A percentile compares a stretch with the other conserved stretches of the same genome.
phyloP scores from a whole-genome alignment of 1,284 basidiomycete species.

The Wallemia mellicola region DNA sequence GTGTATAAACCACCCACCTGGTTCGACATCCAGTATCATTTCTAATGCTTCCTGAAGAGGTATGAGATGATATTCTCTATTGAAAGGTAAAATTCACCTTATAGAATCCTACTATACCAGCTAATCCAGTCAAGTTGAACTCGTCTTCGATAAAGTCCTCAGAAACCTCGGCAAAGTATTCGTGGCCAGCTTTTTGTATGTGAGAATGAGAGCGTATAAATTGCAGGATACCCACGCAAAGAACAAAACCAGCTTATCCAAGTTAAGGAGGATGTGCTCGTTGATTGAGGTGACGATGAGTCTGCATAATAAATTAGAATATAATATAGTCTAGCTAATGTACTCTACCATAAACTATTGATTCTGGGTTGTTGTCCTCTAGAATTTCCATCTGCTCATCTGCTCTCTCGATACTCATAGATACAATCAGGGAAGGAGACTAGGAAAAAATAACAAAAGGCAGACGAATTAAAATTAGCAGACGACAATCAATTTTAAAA shows the following conservation, averaged over 20 bases:
- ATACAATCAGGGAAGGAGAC: not conserved
- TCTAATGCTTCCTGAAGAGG: conserved; percentile 63
- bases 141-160: conserved; percentile 99
- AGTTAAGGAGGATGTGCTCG: conserved; percentile 24
- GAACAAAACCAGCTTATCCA: conserved; percentile 99
- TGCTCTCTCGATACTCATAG: not conserved
- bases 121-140: conserved; percentile 91
- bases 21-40: conserved; percentile 99
- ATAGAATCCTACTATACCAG: conserved; percentile 87
- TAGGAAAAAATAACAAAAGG: not conserved
- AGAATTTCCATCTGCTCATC: not conserved
- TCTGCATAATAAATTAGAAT: no score
- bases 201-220: not conserved
- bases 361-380: not conserved
- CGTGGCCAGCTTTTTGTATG: conserved; percentile 36
- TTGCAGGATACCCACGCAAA: conserved; percentile 19
- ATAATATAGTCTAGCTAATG: no score
- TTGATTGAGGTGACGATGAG: conserved; percentile 4
- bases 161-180: conserved; percentile 91
- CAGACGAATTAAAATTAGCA: no score
- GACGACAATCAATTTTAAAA: no score
- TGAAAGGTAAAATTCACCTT: conserved; percentile 11
- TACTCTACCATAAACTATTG: not conserved
- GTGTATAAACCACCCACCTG: conserved; percentile 28
- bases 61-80: not conserved